A percentile compares a stretch with the other conserved stretches of the same genome.
Evolutionary conservation across 257 asterid genomes (phyloP).

Genomic region (Paraleonurus japonicus): DNA sequence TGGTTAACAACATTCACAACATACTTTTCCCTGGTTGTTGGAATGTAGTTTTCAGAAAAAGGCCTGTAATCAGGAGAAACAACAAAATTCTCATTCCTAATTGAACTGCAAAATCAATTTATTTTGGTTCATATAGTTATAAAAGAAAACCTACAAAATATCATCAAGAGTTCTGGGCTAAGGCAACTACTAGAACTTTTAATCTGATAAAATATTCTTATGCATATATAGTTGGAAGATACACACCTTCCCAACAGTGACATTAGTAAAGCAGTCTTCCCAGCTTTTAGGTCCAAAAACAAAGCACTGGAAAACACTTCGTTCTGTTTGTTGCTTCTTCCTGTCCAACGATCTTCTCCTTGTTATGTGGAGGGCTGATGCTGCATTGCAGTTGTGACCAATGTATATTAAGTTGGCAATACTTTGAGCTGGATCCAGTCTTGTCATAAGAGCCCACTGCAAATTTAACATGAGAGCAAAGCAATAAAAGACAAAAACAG

Average conservation of each 20-base stretch:
- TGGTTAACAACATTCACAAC: slow-evolving; percentile 68
- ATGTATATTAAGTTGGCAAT: slow-evolving; percentile 86
- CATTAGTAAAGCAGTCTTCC: slow-evolving; percentile 74
- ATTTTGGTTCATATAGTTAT: slow-evolving; percentile 1
- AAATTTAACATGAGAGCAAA: slow-evolving; percentile 35
- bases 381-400: slow-evolving; percentile 75
- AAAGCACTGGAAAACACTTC: slow-evolving; percentile 84
- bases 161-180: slow-evolving; percentile 6
- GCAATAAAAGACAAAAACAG: slow-evolving; percentile 25
- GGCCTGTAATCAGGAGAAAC: slow-evolving; percentile 58
- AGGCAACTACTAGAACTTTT: background rate
- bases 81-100: slow-evolving; percentile 23
- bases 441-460: slow-evolving; percentile 99
- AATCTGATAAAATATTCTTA: slow-evolving; percentile 9
- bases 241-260: slow-evolving; percentile 84
- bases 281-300: slow-evolving; percentile 93
- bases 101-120: slow-evolving; percentile 6
- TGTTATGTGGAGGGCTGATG: slow-evolving; percentile 77
- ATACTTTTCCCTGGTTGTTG: slow-evolving; percentile 56
- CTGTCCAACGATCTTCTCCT: slow-evolving; percentile 70
- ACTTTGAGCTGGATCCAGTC: slow-evolving; percentile 81
- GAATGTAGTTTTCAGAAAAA: slow-evolving; percentile 65
- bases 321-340: slow-evolving; percentile 77
- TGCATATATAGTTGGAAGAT: slow-evolving; percentile 23
- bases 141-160: background rate